Percentiles rank a stretch among this genome's conserved stretches.
These are phyloP conservation scores for Talaromyces albobiverticillius DNA, from an alignment of 2,329 filamentous ascomycete genomes.

Conservation along the genomic window DNA sequence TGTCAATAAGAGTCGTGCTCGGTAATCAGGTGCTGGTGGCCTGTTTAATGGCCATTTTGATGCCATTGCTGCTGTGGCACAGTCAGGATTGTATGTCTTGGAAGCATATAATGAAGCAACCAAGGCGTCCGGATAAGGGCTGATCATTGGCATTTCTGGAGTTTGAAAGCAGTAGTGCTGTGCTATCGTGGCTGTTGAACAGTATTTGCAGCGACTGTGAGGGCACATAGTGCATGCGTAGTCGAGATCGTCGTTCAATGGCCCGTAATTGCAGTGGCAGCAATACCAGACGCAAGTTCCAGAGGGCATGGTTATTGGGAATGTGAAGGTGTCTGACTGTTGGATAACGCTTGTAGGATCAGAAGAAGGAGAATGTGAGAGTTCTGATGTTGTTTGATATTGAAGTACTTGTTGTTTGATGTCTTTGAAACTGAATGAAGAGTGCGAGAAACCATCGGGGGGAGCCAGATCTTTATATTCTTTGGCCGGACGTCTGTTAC, in stretches of 20 bases:
- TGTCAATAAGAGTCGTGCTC: background rate
- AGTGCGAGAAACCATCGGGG: too few species aligned
- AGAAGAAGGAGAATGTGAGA: too few species aligned
- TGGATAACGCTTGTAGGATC: background rate
- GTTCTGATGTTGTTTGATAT: too few species aligned
- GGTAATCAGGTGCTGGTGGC: background rate
- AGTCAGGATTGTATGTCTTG: background rate
- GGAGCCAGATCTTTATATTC: too few species aligned
- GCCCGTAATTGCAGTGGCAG: slow-evolving; percentile 32
- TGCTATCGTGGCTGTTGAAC: slow-evolving; percentile 8
- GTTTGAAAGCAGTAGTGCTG: background rate
- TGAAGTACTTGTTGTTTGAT: too few species aligned
- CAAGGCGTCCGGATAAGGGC: background rate
- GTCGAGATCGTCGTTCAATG: slow-evolving; percentile 26
- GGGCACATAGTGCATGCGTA: slow-evolving; percentile 27
- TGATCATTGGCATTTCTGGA: background rate
- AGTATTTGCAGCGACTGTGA: slow-evolving; percentile 20
- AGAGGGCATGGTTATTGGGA: slow-evolving; percentile 3
- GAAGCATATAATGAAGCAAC: background rate
- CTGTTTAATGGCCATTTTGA: background rate
- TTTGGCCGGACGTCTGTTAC: too few species aligned
- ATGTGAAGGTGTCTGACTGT: background rate
- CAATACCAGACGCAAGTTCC: slow-evolving; percentile 31
- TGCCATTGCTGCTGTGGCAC: background rate
- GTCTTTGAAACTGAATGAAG: too few species aligned